These are phyloP conservation scores for Trametes cubensis DNA, from an alignment of 768 basidiomycete genomes.

Conservation along the genomic window DNA sequence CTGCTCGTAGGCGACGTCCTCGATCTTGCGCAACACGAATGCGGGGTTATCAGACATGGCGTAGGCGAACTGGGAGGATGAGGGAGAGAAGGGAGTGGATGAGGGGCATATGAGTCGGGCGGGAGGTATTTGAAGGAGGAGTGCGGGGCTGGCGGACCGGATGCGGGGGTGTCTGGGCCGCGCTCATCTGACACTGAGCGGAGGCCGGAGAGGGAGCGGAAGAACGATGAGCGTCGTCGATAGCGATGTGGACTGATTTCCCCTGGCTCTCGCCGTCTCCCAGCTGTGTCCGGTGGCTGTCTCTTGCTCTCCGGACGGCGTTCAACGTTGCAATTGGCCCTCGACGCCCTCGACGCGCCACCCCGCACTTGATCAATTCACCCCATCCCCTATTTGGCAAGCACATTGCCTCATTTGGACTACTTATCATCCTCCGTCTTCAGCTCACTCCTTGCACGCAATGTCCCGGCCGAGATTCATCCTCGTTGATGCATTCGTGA, in stretches of 20 bases:
- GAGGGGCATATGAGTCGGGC: background rate
- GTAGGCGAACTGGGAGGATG: conserved; percentile 8
- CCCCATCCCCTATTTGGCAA: conserved; percentile 8
- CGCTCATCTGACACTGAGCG: conserved; percentile 20
- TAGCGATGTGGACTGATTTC: conserved; percentile 14
- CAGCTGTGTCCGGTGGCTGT: background rate
- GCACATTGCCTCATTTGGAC: background rate
- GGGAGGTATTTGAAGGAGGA: conserved; percentile 21
- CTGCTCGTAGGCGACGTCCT: conserved; percentile 71
- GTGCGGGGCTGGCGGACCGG: conserved; percentile 26
- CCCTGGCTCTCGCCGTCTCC: background rate
- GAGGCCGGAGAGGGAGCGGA: conserved; percentile 5
- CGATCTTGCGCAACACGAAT: conserved; percentile 72
- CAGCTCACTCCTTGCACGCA: too few species aligned
- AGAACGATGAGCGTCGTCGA: conserved; percentile 19
- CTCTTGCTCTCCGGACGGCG: background rate
- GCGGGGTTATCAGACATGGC: conserved; percentile 76
- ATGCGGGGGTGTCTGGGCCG: conserved; percentile 22
- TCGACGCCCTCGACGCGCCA: background rate
- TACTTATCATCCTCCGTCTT: background rate
- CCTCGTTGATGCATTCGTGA: too few species aligned
- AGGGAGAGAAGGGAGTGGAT: conserved; percentile 9
- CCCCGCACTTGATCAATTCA: conserved; percentile 11
- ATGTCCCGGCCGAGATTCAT: too few species aligned
- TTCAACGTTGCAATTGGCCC: too few species aligned